Base-by-base conservation (phyloP, 768 basidiomycete genomes). In the Rhizopogon rudus region DNA sequence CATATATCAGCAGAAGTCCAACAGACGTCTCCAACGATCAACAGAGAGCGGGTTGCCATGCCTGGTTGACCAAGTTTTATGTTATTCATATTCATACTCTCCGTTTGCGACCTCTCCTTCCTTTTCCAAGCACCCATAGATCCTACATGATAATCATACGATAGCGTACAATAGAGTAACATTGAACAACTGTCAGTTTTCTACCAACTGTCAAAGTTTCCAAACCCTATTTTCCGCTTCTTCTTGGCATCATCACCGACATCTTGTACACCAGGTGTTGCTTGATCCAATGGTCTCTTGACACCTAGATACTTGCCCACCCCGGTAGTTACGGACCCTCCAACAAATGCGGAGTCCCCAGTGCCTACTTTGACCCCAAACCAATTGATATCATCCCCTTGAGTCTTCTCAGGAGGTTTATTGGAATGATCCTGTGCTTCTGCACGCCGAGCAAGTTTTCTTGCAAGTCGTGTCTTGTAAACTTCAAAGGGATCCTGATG, bases 401-500 rank as follows among this genome's bases (percentile, higher is more conserved):
- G 77, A 62, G 82, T 83, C 63, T 83, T 81, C 43, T 82, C 76
- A 42, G 60, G 58, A 52, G 41, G 59, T 63, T 63, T 71, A 56
- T 68, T 64, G 42, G 67, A 57, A 17, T 70, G 63, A 37, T 54
- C 64, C 48, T 63, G 63, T 40, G 70, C 71, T 43, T 74, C 73
- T 25, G 67, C 66, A 40, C 62, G 68, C 29, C 62, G 60, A 1
- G 88, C 85, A 9, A 91, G 79, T 61, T 88, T 90, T 64, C 88
- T 93, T 35, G 82, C 81, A 7, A 93, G 81, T 13, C 93, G 86
- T 22, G 76, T 78, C 66, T 95, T 93, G 71, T 97, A 98, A 40
- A 88, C 88, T 52, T 96, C 90, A 64, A 97, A 98, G 0, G 97
- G 97, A 70, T 99, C 95, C 73, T 93, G 89, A 64, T 92, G 88